Evolutionary conservation across 1,284 basidiomycete species (phyloP), one percentile per base, ranked within the genome.

Genomic region (Malassezia yamatoensis): DNA sequence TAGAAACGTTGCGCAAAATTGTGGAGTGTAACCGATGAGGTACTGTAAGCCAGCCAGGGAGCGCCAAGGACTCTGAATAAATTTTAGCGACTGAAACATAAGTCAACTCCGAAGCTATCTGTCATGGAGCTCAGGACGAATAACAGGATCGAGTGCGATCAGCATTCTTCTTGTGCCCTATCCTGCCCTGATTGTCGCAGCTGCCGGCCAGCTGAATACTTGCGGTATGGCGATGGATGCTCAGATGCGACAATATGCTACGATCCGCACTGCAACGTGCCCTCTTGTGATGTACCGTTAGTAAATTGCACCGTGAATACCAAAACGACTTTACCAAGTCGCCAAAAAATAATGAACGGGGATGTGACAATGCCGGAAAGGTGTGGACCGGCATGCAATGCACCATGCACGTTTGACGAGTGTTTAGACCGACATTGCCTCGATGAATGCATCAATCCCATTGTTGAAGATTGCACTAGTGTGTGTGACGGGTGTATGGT

Each of bases 231-330:
- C 5, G 43, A 34, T 9, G 43, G 24, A 33, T 32, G 45, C 34
- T 4, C n/a, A 9, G 45, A 35, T 15, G 38, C 34, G 34, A 47
- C 50, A 13, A 52, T 58, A 24, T 58, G 55, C 29, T 58, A 48
- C 49, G 55, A 58, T 24, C 51, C 55, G 1, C 24, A 44, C 16
- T 58, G 55, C 32, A 29, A 46, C 15, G 13, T 44, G 37, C 55
- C 50, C 29, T 29, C 51, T 13, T 58, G 55, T 32, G 39, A 49
- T 11, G 21, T 29, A 7, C 24, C 24, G 24, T 29, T 29, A 29
- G 24, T 7, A 29, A 29, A 29, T 29, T 29, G 24, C 24, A 29
- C 24, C 7, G 24, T 7, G 7, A 29, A 29, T 29, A 4, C 3
- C 24, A 29, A 7, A 29, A 29, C 4, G 24, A 29, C 3, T 29